A percentile compares a stretch with the other conserved stretches of the same genome.
These are phyloP conservation scores for Acarospora socialis DNA, from an alignment of 2,329 filamentous ascomycete species.

Conservation along the genomic window DNA sequence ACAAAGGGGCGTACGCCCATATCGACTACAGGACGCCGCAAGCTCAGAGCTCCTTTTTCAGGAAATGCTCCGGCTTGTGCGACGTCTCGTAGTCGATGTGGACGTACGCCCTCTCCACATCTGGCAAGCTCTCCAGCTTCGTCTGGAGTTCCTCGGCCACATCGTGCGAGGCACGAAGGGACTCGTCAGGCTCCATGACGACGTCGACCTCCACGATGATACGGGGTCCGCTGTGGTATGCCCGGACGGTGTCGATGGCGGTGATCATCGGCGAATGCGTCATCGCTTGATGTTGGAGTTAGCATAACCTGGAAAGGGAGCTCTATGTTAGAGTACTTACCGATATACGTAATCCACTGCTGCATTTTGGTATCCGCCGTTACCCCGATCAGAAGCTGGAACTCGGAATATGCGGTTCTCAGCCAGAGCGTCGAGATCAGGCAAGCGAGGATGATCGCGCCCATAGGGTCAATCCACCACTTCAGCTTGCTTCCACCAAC, in stretches of 20 bases:
- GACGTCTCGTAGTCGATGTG: conserved; percentile 96
- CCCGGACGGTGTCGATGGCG: conserved; percentile 87
- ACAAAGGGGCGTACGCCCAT: too few relatives aligned
- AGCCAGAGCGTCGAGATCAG: conserved; percentile 73
- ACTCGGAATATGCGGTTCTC: conserved; percentile 73
- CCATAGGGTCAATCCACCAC: conserved; percentile 94
- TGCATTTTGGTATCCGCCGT: conserved; percentile 73
- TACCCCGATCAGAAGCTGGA: conserved; percentile 80
- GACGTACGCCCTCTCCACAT: conserved; percentile 88
- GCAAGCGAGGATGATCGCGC: conserved; percentile 68
- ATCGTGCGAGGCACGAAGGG: conserved; percentile 71
- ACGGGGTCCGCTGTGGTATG: conserved; percentile 78
- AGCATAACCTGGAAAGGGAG: conserved; percentile 1
- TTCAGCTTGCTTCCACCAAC: conserved; percentile 76
- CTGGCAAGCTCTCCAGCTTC: conserved; percentile 81
- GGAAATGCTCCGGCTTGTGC: conserved; percentile 75
- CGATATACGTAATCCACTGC: conserved; percentile 91
- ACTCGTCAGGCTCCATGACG: conserved; percentile 68
- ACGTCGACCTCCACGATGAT: conserved; percentile 93
- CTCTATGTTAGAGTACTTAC: conserved; percentile 26
- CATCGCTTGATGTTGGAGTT: conserved; percentile 37
- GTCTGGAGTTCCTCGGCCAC: conserved; percentile 87
- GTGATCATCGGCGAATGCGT: conserved; percentile 72
- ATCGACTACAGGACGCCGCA: too few relatives aligned
- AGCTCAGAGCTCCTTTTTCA: conserved; percentile 49